These are phyloP conservation scores for Fusarium tanahbumbuense DNA, from an alignment of 2,329 filamentous ascomycete species.

Conservation along the genomic window DNA sequence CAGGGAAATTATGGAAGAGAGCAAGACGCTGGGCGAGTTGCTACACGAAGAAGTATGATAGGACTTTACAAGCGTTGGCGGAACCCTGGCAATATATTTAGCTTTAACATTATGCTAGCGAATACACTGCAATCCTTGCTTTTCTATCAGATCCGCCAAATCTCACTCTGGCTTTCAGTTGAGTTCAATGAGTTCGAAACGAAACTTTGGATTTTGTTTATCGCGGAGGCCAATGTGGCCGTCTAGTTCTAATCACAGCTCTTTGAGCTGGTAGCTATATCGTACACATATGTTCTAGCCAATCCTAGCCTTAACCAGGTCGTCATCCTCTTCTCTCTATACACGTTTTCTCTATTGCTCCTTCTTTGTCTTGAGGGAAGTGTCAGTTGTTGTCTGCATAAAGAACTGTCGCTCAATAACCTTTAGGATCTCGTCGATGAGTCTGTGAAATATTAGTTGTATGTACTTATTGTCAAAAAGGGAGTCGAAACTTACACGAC, in stretches of 20 bases:
- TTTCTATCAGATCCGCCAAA: background rate
- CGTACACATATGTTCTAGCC: conserved; percentile 49
- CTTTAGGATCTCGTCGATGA: conserved; percentile 89
- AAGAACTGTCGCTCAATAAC: conserved; percentile 77
- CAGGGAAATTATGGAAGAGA: conserved; percentile 71
- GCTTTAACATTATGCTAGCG: background rate
- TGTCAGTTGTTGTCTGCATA: conserved; percentile 60
- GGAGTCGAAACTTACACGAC: conserved; percentile 78
- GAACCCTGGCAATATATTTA: background rate
- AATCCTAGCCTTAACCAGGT: conserved; percentile 43
- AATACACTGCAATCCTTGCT: conserved; percentile 27
- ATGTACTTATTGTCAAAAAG: background rate
- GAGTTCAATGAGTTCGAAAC: conserved; percentile 9
- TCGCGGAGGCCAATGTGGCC: conserved; percentile 32
- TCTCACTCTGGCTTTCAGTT: background rate
- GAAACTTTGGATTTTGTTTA: conserved; percentile 25
- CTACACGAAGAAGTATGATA: conserved; percentile 68
- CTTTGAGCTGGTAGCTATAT: conserved; percentile 25
- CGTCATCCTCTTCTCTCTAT: conserved; percentile 29
- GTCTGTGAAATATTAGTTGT: conserved; percentile 57
- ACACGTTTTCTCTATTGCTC: conserved; percentile 56
- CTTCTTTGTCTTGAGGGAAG: conserved; percentile 63
- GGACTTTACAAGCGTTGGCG: background rate
- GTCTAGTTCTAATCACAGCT: conserved; percentile 41
- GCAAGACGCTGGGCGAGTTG: conserved; percentile 73